Conservation (phyloP, 2,329 filamentous ascomycete species). For the Ceratocystiopsis sp. region DNA sequence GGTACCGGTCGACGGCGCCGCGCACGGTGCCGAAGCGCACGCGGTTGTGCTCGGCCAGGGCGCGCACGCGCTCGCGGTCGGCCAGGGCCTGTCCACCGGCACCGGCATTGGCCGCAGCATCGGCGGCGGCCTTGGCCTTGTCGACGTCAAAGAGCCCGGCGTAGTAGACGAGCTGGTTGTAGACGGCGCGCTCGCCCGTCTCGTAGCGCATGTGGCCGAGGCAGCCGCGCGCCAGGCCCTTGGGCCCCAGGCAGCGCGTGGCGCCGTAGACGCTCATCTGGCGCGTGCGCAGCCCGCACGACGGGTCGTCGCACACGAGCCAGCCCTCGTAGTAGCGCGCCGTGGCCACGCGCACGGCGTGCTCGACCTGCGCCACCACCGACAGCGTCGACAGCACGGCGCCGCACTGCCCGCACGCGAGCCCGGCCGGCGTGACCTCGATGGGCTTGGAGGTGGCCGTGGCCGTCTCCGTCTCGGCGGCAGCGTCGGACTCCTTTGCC, state of each 20-base stretch:
- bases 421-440: slow-evolving; percentile 53
- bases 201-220: slow-evolving; percentile 78
- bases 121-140: slow-evolving; percentile 45
- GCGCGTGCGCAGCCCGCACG: slow-evolving; percentile 72
- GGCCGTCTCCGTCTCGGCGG: background rate
- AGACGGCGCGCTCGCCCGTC: slow-evolving; percentile 73
- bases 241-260: slow-evolving; percentile 64
- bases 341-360: slow-evolving; percentile 61
- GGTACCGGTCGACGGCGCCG: slow-evolving; percentile 61
- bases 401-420: slow-evolving; percentile 57
- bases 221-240: slow-evolving; percentile 70
- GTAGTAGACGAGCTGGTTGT: slow-evolving; percentile 89
- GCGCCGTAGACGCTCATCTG: slow-evolving; percentile 89
- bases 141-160: slow-evolving; percentile 78
- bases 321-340: slow-evolving; percentile 83
- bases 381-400: slow-evolving; percentile 50
- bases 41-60: slow-evolving; percentile 69
- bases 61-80: slow-evolving; percentile 42
- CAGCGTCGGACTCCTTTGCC: no score
- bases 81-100: slow-evolving; percentile 21
- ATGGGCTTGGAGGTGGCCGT: background rate
- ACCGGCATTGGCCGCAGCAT: slow-evolving; percentile 14
- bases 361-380: slow-evolving; percentile 74
- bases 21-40: slow-evolving; percentile 60
- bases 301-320: slow-evolving; percentile 77